Evolutionary conservation across 2,329 filamentous ascomycete genomes (phyloP).

Genomic region (Fusarium sp.): DNA sequence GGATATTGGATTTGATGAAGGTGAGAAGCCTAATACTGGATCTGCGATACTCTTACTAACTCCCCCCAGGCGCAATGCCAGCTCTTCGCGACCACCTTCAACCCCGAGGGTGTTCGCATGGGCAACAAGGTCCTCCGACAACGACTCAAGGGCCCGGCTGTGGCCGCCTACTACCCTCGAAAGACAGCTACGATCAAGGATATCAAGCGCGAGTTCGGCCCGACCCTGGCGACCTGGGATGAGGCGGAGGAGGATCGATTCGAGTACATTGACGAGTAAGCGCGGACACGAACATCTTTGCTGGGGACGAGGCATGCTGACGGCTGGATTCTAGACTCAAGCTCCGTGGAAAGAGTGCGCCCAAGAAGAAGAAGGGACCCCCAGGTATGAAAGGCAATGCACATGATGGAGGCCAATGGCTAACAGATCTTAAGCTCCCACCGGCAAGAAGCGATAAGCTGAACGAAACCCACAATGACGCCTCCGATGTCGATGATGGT

Average conservation of each 20-base stretch:
- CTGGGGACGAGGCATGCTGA: conserved; percentile 42
- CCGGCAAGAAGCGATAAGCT: conserved; percentile 46
- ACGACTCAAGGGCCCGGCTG: conserved; percentile 79
- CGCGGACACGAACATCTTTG: conserved; percentile 9
- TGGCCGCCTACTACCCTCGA: conserved; percentile 89
- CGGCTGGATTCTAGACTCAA: conserved; percentile 64
- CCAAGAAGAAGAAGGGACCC: conserved; percentile 80
- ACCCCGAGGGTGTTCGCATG: conserved; percentile 79
- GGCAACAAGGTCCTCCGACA: conserved; percentile 94
- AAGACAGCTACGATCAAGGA: conserved; percentile 75
- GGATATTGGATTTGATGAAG: conserved; percentile 78
- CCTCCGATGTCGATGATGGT: conserved; percentile 11
- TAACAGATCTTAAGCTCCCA: conserved; percentile 40
- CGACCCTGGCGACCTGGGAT: conserved; percentile 73
- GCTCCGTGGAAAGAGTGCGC: conserved; percentile 82
- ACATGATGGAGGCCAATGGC: not conserved
- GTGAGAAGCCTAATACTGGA: conserved; percentile 52
- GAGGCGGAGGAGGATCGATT: conserved; percentile 80
- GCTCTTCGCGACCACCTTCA: conserved; percentile 90
- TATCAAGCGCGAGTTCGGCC: conserved; percentile 71
- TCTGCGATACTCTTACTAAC: conserved; percentile 35
- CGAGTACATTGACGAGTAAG: conserved; percentile 73
- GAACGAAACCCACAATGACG: conserved; percentile 28
- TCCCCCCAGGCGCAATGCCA: conserved; percentile 78
- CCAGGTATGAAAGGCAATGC: conserved; percentile 45